phyloP scores from a whole-genome alignment of 2,329 filamentous ascomycete species.

The Trichoderma sp. region DNA sequence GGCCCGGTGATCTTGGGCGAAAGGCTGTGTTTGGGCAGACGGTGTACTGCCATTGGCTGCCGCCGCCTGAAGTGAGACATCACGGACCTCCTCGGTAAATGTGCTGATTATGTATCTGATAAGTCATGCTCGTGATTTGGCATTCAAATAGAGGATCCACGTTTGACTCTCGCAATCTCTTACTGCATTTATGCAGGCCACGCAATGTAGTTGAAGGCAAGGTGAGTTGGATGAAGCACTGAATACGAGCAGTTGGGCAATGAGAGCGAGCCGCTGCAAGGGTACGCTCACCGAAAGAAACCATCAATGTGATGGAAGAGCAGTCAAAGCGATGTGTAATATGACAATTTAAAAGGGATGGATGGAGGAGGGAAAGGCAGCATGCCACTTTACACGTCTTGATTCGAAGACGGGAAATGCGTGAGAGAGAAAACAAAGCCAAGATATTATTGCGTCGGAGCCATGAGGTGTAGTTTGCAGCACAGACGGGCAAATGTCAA shows the following conservation, averaged over 20 bases:
- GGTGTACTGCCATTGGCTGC: constrained; percentile 24
- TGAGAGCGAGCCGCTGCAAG: neutral
- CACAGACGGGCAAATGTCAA: constrained; percentile 13
- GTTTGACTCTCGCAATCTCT: neutral
- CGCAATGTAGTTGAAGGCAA: neutral
- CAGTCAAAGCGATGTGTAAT: constrained; percentile 6
- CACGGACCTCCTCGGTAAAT: neutral
- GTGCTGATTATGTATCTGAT: neutral
- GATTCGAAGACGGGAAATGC: neutral
- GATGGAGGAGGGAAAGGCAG: neutral
- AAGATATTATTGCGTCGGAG: neutral
- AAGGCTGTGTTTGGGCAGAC: constrained; percentile 4
- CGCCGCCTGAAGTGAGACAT: neutral
- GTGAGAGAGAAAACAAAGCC: neutral
- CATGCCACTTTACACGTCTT: neutral
- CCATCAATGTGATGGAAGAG: neutral
- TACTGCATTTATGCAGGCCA: neutral
- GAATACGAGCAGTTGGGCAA: constrained; percentile 12
- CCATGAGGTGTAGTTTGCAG: constrained; percentile 11
- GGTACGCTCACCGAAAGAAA: neutral
- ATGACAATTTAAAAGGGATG: neutral
- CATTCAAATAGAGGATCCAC: neutral
- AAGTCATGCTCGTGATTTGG: neutral
- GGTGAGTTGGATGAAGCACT: neutral
- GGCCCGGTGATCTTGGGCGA: neutral